A percentile compares a stretch with the other conserved stretches of the same genome.
These are phyloP conservation scores for Irpex lacteus DNA, from an alignment of 1,284 basidiomycete species.

Conservation along the genomic window DNA sequence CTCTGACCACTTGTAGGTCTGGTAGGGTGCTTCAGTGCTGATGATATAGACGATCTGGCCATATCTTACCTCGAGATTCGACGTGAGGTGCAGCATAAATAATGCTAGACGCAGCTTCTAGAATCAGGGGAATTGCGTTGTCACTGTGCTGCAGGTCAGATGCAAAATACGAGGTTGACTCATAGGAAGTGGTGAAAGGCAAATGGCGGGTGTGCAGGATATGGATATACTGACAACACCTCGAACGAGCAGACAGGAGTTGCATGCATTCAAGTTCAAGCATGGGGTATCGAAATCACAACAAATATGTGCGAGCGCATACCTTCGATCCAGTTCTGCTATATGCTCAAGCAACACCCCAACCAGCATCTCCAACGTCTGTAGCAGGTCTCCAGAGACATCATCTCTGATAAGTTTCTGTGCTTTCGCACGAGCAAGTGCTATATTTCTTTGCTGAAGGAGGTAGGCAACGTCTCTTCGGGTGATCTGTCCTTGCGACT, in stretches of 20 bases:
- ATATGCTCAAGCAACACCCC: conserved; percentile 58
- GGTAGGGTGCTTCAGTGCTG: background rate
- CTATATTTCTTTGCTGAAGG: conserved; percentile 56
- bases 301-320: conserved; percentile 11
- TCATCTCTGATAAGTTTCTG: conserved; percentile 66
- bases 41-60: background rate
- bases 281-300: background rate
- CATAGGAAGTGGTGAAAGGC: too few species aligned
- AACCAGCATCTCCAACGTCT: conserved; percentile 64
- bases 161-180: background rate
- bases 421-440: conserved; percentile 64
- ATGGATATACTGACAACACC: too few species aligned
- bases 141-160: conserved; percentile 24
- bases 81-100: conserved; percentile 58
- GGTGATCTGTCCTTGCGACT: conserved; percentile 58
- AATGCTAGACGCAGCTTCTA: conserved; percentile 66
- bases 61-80: conserved; percentile 52
- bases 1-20: conserved; percentile 59
- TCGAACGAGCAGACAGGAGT: background rate
- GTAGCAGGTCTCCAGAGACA: conserved; percentile 55
- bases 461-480: conserved; percentile 65
- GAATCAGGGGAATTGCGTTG: conserved; percentile 43
- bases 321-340: conserved; percentile 54
- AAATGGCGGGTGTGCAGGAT: too few species aligned
- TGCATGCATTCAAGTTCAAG: background rate